Conservation (phyloP, 495 filamentous ascomycete species). For the Penicillium tannophilum region DNA sequence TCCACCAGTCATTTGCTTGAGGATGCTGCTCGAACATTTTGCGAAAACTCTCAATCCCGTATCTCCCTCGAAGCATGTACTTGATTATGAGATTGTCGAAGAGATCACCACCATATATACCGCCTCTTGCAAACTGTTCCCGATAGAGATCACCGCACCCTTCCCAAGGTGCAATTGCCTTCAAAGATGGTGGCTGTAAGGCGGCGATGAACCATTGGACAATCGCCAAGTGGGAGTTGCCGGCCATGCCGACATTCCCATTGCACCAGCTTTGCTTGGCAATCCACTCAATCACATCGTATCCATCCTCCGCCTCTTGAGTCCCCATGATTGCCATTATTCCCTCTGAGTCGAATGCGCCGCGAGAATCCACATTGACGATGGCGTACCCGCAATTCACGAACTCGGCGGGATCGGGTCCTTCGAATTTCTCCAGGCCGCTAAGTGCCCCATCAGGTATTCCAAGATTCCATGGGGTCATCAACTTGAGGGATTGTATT, state of each 20-base stretch:
- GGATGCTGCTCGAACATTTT: constrained; percentile 33
- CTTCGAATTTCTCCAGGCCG: constrained; percentile 49
- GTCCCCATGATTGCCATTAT: constrained; percentile 41
- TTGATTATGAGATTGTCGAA: constrained; percentile 36
- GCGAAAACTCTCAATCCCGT: constrained; percentile 33
- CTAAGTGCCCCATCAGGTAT: constrained; percentile 23
- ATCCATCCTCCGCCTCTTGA: constrained; percentile 46
- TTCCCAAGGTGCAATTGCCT: constrained; percentile 51
- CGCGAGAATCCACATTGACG: constrained; percentile 47
- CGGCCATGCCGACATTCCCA: constrained; percentile 47
- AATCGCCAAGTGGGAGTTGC: constrained; percentile 43
- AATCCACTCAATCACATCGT: constrained; percentile 47
- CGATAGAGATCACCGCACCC: constrained; percentile 47
- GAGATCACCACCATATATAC: constrained; percentile 25
- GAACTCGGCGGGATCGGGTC: constrained; percentile 45
- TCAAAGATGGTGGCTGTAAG: constrained; percentile 40
- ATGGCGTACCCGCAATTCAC: constrained; percentile 45
- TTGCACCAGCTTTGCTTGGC: constrained; percentile 46
- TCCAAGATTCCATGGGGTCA: constrained; percentile 24
- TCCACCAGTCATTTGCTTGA: constrained; percentile 27
- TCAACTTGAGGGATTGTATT: constrained; percentile 17
- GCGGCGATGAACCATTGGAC: constrained; percentile 46
- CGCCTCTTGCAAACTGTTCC: constrained; percentile 39
- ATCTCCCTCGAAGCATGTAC: constrained; percentile 27
- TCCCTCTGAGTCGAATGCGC: constrained; percentile 42